Evolutionary conservation across 345 rosid genomes (phyloP).

Genomic region (Eucalyptus shirleyi): DNA sequence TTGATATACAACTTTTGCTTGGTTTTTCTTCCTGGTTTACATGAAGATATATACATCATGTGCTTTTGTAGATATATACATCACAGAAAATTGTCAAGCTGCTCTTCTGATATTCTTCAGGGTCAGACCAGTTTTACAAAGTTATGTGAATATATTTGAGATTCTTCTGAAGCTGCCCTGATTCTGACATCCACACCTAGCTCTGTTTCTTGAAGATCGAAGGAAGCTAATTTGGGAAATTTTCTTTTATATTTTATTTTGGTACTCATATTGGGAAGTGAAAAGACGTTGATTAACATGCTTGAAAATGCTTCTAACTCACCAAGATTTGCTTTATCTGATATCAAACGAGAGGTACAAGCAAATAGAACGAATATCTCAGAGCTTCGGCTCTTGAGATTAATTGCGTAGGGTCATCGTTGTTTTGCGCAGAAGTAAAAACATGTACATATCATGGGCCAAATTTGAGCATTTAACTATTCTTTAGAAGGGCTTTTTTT

Average conservation of each 20-base stretch:
- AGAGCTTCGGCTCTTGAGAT: neutral
- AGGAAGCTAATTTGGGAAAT: neutral
- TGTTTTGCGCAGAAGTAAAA: neutral
- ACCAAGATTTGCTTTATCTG: neutral
- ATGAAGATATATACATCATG: neutral
- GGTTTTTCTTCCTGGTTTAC: neutral
- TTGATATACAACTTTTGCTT: neutral
- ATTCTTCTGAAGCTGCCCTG: neutral
- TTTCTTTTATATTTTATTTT: neutral
- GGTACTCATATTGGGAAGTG: neutral
- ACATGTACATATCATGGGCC: neutral
- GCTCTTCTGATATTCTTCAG: neutral
- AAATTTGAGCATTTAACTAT: neutral
- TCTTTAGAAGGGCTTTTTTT: neutral
- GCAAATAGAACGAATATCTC: neutral
- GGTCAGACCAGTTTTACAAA: neutral
- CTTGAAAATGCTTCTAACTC: neutral
- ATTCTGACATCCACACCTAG: neutral
- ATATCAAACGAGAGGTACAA: neutral
- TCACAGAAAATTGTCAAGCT: neutral
- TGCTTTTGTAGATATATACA: neutral
- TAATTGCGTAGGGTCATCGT: neutral
- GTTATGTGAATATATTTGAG: neutral
- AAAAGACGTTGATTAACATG: neutral
- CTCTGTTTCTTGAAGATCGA: neutral